Percentiles rank a stretch among this genome's conserved stretches.
Evolutionary conservation across 2,329 filamentous ascomycete species (phyloP).

Genomic region (Pseudogymnoascus sp.): DNA sequence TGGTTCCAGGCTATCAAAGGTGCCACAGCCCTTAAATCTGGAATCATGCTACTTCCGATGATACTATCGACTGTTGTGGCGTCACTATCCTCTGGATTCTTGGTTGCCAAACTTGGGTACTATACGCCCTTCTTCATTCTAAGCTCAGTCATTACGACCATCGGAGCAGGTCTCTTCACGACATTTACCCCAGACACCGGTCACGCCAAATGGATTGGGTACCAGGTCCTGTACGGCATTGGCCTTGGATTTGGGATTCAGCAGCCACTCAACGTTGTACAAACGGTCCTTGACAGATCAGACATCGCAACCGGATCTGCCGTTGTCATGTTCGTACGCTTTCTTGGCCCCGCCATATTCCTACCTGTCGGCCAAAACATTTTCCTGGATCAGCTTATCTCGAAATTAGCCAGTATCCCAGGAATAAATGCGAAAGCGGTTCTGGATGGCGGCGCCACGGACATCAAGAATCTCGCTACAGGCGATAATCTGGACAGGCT

Average conservation of each 20-base stretch:
- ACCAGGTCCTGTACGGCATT: constrained; percentile 15
- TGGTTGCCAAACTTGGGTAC: constrained; percentile 26
- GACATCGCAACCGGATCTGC: constrained; percentile 45
- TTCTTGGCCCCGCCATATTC: constrained; percentile 56
- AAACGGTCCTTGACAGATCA: constrained; percentile 41
- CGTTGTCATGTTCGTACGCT: constrained; percentile 53
- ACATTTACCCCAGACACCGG: constrained; percentile 29
- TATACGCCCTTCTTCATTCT: constrained; percentile 23
- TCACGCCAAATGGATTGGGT: constrained; percentile 30
- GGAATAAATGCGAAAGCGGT: constrained; percentile 11
- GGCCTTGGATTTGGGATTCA: constrained; percentile 18
- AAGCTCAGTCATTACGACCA: constrained; percentile 22
- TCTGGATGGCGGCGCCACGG: constrained; percentile 11
- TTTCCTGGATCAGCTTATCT: constrained; percentile 33
- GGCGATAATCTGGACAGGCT: constrained; percentile 15
- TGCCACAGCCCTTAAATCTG: constrained; percentile 32
- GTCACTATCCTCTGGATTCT: constrained; percentile 26
- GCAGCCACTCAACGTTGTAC: constrained; percentile 30
- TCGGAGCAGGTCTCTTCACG: constrained; percentile 34
- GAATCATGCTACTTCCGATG: constrained; percentile 29
- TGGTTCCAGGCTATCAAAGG: constrained; percentile 39
- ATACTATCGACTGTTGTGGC: constrained; percentile 26
- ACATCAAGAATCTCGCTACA: constrained; percentile 14
- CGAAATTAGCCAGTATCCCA: constrained; percentile 12
- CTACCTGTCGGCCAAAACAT: constrained; percentile 59